Percentiles rank a stretch among this genome's conserved stretches.
These are phyloP conservation scores for Drechslera avenae DNA, from an alignment of 2,329 filamentous ascomycete species.

Conservation along the genomic window DNA sequence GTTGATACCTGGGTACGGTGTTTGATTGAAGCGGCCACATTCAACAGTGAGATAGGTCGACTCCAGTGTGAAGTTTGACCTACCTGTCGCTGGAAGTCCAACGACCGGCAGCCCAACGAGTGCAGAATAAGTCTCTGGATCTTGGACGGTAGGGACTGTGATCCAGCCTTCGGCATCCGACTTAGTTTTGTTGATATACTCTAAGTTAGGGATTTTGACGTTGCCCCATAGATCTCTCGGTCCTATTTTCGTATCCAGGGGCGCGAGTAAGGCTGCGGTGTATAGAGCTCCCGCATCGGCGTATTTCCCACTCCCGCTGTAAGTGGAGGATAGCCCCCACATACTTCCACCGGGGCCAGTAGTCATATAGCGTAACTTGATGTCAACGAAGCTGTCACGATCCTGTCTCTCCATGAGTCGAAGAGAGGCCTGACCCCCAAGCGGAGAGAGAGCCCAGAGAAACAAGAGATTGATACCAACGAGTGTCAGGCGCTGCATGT, in stretches of 20 bases:
- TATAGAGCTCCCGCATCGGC: conserved; percentile 32
- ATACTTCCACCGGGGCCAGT: conserved; percentile 30
- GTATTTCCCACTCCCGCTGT: conserved; percentile 20
- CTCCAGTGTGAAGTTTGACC: conserved; percentile 28
- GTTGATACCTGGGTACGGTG: conserved; percentile 8
- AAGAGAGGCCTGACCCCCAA: conserved; percentile 47
- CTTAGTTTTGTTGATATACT: conserved; percentile 8
- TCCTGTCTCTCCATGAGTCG: conserved; percentile 31
- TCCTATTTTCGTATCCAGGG: conserved; percentile 28
- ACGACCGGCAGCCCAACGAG: conserved; percentile 39
- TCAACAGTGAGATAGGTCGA: conserved; percentile 27
- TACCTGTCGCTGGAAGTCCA: conserved; percentile 13
- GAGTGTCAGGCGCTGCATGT: conserved; percentile 36
- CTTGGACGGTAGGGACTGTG: conserved; percentile 11
- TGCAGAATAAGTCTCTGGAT: conserved; percentile 34
- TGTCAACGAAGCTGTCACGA: background rate
- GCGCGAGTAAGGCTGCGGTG: conserved; percentile 32
- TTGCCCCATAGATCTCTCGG: conserved; percentile 43
- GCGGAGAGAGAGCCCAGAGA: conserved; percentile 45
- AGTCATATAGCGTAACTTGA: conserved; percentile 35
- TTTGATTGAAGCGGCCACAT: conserved; percentile 19
- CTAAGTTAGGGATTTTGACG: conserved; percentile 40
- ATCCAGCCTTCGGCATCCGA: conserved; percentile 32
- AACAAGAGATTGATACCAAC: conserved; percentile 42
- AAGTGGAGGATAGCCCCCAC: conserved; percentile 21